Evolutionary conservation across 192 early-diverging fungal species (phyloP).

Genomic region (Lunasporangiospora selenospora): DNA sequence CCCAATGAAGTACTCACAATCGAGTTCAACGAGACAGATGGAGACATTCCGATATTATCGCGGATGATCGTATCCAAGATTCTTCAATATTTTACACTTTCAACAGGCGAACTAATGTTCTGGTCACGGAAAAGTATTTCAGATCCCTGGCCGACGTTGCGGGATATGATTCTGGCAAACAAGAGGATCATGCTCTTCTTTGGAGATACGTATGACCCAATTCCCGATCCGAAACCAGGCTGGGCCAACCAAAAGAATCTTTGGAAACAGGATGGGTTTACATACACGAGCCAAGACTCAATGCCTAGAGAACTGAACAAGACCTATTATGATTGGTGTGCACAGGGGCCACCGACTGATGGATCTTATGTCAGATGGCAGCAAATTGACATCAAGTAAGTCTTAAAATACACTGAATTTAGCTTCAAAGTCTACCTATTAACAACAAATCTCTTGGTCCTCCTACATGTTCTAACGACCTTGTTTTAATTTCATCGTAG

Average conservation of each 20-base stretch:
- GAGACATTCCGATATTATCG: not conserved
- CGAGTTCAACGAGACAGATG: slow-evolving; percentile 49
- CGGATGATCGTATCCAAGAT: slow-evolving; percentile 23
- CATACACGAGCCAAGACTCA: slow-evolving; percentile 17
- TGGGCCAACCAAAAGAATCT: slow-evolving; percentile 39
- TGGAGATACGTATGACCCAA: slow-evolving; percentile 12
- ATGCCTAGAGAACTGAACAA: slow-evolving; percentile 20
- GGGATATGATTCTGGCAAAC: slow-evolving; percentile 48
- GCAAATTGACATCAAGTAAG: slow-evolving; percentile 51
- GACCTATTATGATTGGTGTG: slow-evolving; percentile 35
- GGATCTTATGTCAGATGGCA: slow-evolving; percentile 38
- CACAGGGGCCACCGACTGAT: slow-evolving; percentile 13
- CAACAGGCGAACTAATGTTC: slow-evolving; percentile 19
- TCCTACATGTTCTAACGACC: not conserved
- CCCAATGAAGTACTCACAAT: slow-evolving; percentile 49
- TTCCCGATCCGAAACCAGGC: slow-evolving; percentile 20
- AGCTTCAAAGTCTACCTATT: not conserved
- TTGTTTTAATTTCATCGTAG: not conserved
- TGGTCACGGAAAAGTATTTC: slow-evolving; percentile 1
- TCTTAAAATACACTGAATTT: not conserved
- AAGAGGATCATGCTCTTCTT: slow-evolving; percentile 46
- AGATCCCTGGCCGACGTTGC: slow-evolving; percentile 30
- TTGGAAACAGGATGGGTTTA: slow-evolving; percentile 39
- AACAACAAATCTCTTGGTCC: not conserved
- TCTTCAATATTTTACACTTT: slow-evolving; percentile 34